phyloP scores from a whole-genome alignment of 1,139 yeast species.

The Kluyveromyces marxianus region DNA sequence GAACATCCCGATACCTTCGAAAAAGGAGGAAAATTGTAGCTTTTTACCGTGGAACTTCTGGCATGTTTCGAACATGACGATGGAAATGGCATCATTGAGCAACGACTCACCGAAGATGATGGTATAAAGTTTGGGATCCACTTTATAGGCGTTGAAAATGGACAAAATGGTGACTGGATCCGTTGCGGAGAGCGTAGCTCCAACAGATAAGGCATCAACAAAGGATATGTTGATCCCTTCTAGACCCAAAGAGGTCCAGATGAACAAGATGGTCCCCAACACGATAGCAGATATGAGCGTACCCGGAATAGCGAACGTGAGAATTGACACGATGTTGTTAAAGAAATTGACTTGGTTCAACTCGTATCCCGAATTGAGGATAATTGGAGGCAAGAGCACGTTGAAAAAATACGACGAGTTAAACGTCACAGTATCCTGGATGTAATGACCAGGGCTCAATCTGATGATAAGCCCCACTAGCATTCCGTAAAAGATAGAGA shows the following conservation, averaged over 20 bases:
- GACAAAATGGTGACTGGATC: constrained; percentile 97
- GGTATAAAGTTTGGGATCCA: constrained; percentile 93
- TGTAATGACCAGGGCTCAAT: constrained; percentile 89
- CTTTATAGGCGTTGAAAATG: constrained; percentile 94
- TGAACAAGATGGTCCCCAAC: constrained; percentile 70
- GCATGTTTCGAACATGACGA: constrained; percentile 98
- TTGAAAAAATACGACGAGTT: constrained; percentile 93
- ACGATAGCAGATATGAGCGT: constrained; percentile 89
- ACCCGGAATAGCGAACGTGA: constrained; percentile 95
- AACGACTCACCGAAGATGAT: constrained; percentile 95
- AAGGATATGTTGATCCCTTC: constrained; percentile 85
- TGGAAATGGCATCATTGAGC: constrained; percentile 94
- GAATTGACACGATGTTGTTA: constrained; percentile 80
- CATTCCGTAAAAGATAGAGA: constrained; percentile 96
- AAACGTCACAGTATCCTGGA: constrained; percentile 94
- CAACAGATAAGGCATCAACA: constrained; percentile 94
- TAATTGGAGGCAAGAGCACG: constrained; percentile 89
- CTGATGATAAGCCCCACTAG: constrained; percentile 86
- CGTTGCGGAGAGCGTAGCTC: constrained; percentile 95
- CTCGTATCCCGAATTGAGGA: constrained; percentile 92
- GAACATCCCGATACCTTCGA: constrained; percentile 92
- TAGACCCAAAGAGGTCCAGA: constrained; percentile 88
- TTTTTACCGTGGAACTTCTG: constrained; percentile 89
- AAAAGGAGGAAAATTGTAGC: constrained; percentile 66
- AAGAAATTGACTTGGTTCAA: constrained; percentile 93